Conservation (phyloP, 148 eudicot genomes). For the Nepenthes mirabilis region DNA sequence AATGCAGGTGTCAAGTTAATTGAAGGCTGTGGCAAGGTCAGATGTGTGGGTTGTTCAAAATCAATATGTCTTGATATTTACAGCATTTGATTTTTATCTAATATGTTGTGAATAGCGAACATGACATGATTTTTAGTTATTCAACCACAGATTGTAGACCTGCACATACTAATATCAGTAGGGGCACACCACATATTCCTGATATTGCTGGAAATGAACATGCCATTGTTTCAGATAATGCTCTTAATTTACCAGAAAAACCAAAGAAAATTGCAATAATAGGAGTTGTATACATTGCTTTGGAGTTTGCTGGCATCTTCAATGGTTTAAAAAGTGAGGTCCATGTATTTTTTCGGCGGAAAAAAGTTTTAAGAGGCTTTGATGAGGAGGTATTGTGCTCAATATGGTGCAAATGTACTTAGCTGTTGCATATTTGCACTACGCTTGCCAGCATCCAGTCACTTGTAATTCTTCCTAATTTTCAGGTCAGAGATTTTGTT, state of each 20-base stretch:
- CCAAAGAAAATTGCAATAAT: conserved; percentile 92
- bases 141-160: conserved; percentile 69
- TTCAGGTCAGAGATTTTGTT: conserved; percentile 88
- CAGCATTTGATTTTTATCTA: not conserved
- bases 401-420: not conserved
- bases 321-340: conserved; percentile 83
- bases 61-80: not conserved
- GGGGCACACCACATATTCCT: conserved; percentile 94
- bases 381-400: conserved; percentile 78
- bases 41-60: conserved; percentile 6
- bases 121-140: conserved; percentile 7
- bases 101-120: not conserved
- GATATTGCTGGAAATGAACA: conserved; percentile 86
- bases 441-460: not conserved
- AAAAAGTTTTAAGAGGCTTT: conserved; percentile 81
- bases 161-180: conserved; percentile 80
- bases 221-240: conserved; percentile 91
- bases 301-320: conserved; percentile 97
- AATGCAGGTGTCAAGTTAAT: conserved; percentile 67
- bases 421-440: not conserved
- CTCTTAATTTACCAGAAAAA: conserved; percentile 84
- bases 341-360: conserved; percentile 89
- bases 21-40: conserved; percentile 99
- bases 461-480: conserved; percentile 1
- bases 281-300: conserved; percentile 96